Evolutionary conservation across 108 stramenopile species (phyloP).

Genomic region (Nitzschia putrida): DNA sequence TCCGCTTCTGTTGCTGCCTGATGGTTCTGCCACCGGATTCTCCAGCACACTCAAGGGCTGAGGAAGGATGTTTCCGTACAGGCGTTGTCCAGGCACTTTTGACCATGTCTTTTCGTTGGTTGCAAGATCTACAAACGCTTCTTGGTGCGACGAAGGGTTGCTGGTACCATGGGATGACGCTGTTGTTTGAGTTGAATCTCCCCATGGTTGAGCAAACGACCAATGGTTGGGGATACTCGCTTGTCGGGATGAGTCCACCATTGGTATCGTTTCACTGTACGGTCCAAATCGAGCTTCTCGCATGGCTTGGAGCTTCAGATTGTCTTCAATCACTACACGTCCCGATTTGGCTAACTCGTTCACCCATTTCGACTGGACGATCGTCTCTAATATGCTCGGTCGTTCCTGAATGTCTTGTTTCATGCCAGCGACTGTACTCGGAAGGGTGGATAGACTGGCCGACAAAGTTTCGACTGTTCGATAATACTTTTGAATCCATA

Average conservation of each 20-base stretch:
- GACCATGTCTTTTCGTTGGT: conserved; percentile 12
- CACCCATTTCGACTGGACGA: conserved; percentile 27
- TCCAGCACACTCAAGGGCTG: not conserved
- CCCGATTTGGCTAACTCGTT: conserved; percentile 35
- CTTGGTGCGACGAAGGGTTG: not conserved
- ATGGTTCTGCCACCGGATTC: too few species aligned
- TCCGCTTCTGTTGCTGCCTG: too few species aligned
- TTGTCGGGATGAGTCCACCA: conserved; percentile 32
- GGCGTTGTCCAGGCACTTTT: conserved; percentile 24
- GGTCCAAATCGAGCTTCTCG: conserved; percentile 39
- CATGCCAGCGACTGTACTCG: conserved; percentile 19
- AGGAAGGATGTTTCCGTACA: conserved; percentile 21
- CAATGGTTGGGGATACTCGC: conserved; percentile 32
- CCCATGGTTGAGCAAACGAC: conserved; percentile 41
- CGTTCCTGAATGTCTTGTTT: conserved; percentile 14
- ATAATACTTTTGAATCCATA: conserved; percentile 37
- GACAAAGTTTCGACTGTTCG: conserved; percentile 32
- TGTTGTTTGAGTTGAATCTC: not conserved
- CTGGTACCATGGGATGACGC: not conserved
- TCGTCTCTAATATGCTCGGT: conserved; percentile 28
- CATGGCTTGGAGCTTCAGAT: conserved; percentile 44
- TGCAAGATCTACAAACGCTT: not conserved
- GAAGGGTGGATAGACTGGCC: conserved; percentile 1
- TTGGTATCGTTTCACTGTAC: conserved; percentile 38
- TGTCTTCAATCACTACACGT: conserved; percentile 40